Evolutionary conservation across 164 flowering plant genomes (phyloP).

Genomic region (Protea cynaroides): DNA sequence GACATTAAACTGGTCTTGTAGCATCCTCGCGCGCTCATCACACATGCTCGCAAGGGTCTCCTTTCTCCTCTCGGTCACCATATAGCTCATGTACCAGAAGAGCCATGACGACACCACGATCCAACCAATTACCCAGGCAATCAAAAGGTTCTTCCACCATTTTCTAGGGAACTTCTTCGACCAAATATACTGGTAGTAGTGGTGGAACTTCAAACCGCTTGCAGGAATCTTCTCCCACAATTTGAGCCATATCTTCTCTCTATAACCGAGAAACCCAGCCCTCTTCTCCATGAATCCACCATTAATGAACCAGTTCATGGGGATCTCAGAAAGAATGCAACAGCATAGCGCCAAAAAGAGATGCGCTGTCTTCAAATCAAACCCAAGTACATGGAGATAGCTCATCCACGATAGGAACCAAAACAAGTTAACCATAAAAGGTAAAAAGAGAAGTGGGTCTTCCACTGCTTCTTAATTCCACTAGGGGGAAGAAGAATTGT

Average conservation of each 20-base stretch:
- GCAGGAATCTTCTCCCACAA: constrained; percentile 49
- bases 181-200: constrained; percentile 38
- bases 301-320: constrained; percentile 58
- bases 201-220: constrained; percentile 39
- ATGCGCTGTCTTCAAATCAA: constrained; percentile 58
- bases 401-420: constrained; percentile 40
- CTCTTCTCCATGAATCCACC: constrained; percentile 48
- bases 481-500: neutral
- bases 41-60: constrained; percentile 84
- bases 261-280: constrained; percentile 32
- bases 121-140: constrained; percentile 50
- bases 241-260: constrained; percentile 38
- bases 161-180: constrained; percentile 38
- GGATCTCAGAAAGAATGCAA: constrained; percentile 47
- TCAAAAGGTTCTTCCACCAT: constrained; percentile 58
- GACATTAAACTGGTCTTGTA: constrained; percentile 92
- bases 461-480: constrained; percentile 9
- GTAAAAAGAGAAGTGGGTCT: constrained; percentile 21
- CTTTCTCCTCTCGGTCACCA: constrained; percentile 64
- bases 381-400: constrained; percentile 46
- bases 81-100: constrained; percentile 58
- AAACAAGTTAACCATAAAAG: constrained; percentile 17
- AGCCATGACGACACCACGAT: constrained; percentile 34
- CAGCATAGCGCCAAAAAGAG: constrained; percentile 55
- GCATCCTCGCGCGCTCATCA: constrained; percentile 88